phyloP scores from a whole-genome alignment of 345 rosid species.

The Chamaenerion angustifolium region DNA sequence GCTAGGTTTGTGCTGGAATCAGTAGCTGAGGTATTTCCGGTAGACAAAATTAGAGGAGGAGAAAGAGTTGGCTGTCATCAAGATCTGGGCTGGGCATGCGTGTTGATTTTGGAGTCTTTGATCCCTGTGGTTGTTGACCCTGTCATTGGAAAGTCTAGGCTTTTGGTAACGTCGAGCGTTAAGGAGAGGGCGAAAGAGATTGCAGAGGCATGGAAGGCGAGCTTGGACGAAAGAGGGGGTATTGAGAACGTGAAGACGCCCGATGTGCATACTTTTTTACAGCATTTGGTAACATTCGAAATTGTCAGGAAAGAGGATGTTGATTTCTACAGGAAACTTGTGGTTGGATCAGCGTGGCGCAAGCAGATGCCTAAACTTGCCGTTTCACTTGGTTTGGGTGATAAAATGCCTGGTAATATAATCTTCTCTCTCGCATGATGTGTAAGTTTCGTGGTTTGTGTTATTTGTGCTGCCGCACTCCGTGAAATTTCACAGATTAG shows the following conservation, averaged over 20 bases:
- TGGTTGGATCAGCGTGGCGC: slow-evolving; percentile 90
- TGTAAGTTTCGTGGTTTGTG: too few relatives aligned
- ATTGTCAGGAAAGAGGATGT: slow-evolving; percentile 73
- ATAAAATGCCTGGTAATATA: slow-evolving; percentile 81
- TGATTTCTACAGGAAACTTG: slow-evolving; percentile 74
- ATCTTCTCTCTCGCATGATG: background rate
- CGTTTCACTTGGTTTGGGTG: slow-evolving; percentile 79
- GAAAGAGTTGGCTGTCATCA: slow-evolving; percentile 27
- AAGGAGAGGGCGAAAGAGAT: slow-evolving; percentile 64
- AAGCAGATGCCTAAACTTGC: slow-evolving; percentile 99
- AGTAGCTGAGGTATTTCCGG: slow-evolving; percentile 83
- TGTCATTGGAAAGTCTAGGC: slow-evolving; percentile 64
- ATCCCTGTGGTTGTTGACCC: slow-evolving; percentile 86
- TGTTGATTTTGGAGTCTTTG: slow-evolving; percentile 70
- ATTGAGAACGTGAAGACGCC: slow-evolving; percentile 91
- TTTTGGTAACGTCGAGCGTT: slow-evolving; percentile 60
- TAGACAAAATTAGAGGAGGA: slow-evolving; percentile 55
- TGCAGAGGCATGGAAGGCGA: slow-evolving; percentile 86
- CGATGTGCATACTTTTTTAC: slow-evolving; percentile 93
- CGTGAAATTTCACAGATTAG: too few relatives aligned
- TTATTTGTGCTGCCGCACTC: too few relatives aligned
- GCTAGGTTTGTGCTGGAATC: slow-evolving; percentile 72
- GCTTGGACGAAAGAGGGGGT: slow-evolving; percentile 85
- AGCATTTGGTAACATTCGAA: slow-evolving; percentile 89
- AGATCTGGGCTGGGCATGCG: slow-evolving; percentile 97